Evolutionary conservation across 116 monocot species (phyloP).

Genomic region (Cymodocea nodosa): DNA sequence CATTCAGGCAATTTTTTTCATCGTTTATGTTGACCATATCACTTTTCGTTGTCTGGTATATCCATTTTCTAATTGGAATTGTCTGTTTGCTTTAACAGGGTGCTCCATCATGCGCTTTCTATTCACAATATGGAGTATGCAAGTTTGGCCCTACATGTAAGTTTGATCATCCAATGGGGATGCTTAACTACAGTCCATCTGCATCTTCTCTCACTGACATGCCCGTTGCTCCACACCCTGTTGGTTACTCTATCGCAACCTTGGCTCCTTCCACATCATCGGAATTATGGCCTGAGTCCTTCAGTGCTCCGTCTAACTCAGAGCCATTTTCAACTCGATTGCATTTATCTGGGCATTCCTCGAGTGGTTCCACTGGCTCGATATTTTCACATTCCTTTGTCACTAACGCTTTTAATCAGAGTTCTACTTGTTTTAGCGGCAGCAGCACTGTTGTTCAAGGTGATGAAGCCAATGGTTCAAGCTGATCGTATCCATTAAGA

Average conservation of each 20-base stretch:
- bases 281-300: slow-evolving; percentile 29
- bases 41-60: neutral
- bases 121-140: slow-evolving; percentile 55
- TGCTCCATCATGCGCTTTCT: slow-evolving; percentile 51
- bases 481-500: slow-evolving; percentile 1
- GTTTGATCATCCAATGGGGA: slow-evolving; percentile 73
- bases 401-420: slow-evolving; percentile 9
- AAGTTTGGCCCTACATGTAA: slow-evolving; percentile 77
- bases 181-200: slow-evolving; percentile 39
- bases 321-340: slow-evolving; percentile 19
- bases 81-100: slow-evolving; percentile 31
- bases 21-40: too few relatives aligned
- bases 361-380: slow-evolving; percentile 30
- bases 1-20: neutral
- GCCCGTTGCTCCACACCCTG: slow-evolving; percentile 41
- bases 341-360: slow-evolving; percentile 16
- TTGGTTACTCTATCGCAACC: slow-evolving; percentile 29
- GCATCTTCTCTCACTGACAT: slow-evolving; percentile 55
- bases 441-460: slow-evolving; percentile 9
- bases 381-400: slow-evolving; percentile 15
- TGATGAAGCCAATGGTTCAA: slow-evolving; percentile 16
- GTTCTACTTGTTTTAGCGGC: slow-evolving; percentile 12
- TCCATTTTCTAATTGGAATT: neutral
- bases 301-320: slow-evolving; percentile 4
- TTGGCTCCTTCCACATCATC: slow-evolving; percentile 42